These are phyloP conservation scores for Metschnikowia kunwiensis DNA, from an alignment of 805 yeast species.

Conservation along the genomic window DNA sequence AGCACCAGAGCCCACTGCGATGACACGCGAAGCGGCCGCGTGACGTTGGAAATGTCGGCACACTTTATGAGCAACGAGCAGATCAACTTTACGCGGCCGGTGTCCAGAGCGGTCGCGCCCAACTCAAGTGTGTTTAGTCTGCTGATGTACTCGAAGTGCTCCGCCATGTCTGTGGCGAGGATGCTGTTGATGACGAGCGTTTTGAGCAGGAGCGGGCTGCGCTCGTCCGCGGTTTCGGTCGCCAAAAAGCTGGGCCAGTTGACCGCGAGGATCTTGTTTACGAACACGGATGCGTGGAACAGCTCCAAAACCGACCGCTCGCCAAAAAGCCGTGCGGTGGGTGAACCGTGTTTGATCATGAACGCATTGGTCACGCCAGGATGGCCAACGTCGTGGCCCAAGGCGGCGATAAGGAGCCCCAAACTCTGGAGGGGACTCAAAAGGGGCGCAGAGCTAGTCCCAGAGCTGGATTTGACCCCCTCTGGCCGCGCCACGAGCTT, in stretches of 20 bases:
- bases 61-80: slow-evolving; percentile 78
- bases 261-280: slow-evolving; percentile 32
- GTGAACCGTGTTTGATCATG: slow-evolving; percentile 55
- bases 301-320: slow-evolving; percentile 75
- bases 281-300: slow-evolving; percentile 71
- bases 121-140: slow-evolving; percentile 40
- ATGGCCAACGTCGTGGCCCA: slow-evolving; percentile 96
- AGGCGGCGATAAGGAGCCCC: slow-evolving; percentile 70
- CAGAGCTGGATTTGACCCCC: background rate
- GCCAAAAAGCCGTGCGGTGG: slow-evolving; percentile 59
- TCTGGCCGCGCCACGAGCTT: slow-evolving; percentile 9
- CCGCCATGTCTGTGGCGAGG: slow-evolving; percentile 83
- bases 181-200: slow-evolving; percentile 36
- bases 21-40: slow-evolving; percentile 72
- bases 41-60: slow-evolving; percentile 93
- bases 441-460: slow-evolving; percentile 16
- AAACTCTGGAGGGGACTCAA: slow-evolving; percentile 46
- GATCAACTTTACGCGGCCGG: slow-evolving; percentile 41
- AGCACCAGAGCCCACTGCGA: slow-evolving; percentile 86
- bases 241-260: slow-evolving; percentile 36
- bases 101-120: slow-evolving; percentile 19
- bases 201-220: slow-evolving; percentile 17
- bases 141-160: slow-evolving; percentile 69
- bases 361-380: slow-evolving; percentile 91
- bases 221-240: slow-evolving; percentile 23